These are phyloP conservation scores for Penicillium chermesinum DNA, from an alignment of 495 filamentous ascomycete genomes.

Conservation along the genomic window DNA sequence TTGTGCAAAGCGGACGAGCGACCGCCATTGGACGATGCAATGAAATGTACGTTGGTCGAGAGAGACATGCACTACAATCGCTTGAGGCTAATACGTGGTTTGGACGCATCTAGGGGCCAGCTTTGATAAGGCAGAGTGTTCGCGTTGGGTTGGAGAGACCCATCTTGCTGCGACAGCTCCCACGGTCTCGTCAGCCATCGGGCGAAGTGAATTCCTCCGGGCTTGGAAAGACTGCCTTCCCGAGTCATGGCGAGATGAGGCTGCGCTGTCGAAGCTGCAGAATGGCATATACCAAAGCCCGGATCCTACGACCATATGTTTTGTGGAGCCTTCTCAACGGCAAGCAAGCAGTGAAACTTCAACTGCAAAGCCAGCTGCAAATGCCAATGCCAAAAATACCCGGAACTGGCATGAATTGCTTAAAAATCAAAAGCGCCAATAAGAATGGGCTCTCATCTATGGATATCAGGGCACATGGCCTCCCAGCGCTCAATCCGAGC, in stretches of 20 bases:
- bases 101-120: conserved; percentile 33
- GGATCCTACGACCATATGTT: conserved; percentile 38
- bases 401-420: conserved; percentile 92
- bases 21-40: conserved; percentile 12
- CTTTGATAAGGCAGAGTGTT: conserved; percentile 41
- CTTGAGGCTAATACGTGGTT: conserved; percentile 1
- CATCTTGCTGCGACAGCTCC: conserved; percentile 48
- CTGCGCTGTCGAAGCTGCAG: conserved; percentile 41
- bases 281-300: conserved; percentile 36
- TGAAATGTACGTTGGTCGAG: conserved; percentile 37
- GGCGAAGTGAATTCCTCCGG: conserved; percentile 45
- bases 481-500: conserved; percentile 8
- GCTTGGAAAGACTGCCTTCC: conserved; percentile 55
- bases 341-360: conserved; percentile 29
- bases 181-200: conserved; percentile 26
- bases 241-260: conserved; percentile 52
- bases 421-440: conserved; percentile 42
- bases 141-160: conserved; percentile 48
- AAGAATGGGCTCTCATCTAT: conserved; percentile 14
- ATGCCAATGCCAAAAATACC: conserved; percentile 45
- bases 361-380: conserved; percentile 25
- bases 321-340: conserved; percentile 31
- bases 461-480: conserved; percentile 22
- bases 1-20: conserved; percentile 28
- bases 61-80: neutral